Percentiles rank a stretch among this genome's conserved stretches.
Evolutionary conservation across 1,139 yeast species (phyloP).

Genomic region (Debaryomycetaceae sp.): DNA sequence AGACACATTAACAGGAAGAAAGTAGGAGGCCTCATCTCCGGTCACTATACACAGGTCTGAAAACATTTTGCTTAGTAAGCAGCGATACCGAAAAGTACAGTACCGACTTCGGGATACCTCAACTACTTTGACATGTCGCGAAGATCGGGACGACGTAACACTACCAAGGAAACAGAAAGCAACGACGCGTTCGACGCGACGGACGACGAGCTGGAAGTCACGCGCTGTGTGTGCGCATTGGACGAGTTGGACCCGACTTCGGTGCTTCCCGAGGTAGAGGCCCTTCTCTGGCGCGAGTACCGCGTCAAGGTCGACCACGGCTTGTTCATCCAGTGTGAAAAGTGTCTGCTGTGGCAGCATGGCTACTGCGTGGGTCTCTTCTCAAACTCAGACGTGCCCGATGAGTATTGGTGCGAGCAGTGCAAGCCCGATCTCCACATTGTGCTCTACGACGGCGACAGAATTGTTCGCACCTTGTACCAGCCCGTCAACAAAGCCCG

Average conservation of each 20-base stretch:
- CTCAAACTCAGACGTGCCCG: constrained; percentile 70
- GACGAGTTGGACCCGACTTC: constrained; percentile 44
- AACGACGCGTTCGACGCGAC: constrained; percentile 15
- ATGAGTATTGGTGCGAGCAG: constrained; percentile 84
- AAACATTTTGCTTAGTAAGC: background rate
- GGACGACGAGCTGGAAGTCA: constrained; percentile 52
- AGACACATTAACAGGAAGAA: background rate
- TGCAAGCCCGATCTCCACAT: constrained; percentile 80
- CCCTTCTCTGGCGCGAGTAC: constrained; percentile 35
- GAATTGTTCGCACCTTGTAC: constrained; percentile 32
- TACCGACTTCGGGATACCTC: background rate
- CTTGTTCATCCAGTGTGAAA: constrained; percentile 79
- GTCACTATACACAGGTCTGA: background rate
- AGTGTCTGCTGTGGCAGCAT: constrained; percentile 95
- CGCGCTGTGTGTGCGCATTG: constrained; percentile 82
- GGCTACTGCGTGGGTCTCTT: constrained; percentile 87
- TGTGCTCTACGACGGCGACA: constrained; percentile 24
- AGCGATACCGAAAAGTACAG: background rate
- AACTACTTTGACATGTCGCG: constrained; percentile 14
- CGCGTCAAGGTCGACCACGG: constrained; percentile 67
- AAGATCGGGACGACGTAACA: constrained; percentile 17
- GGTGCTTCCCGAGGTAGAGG: constrained; percentile 30
- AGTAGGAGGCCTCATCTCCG: background rate
- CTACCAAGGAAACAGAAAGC: constrained; percentile 9
- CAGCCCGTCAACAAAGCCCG: constrained; percentile 38